A percentile compares a stretch with the other conserved stretches of the same genome.
Evolutionary conservation across 768 basidiomycete genomes (phyloP).

Genomic region (Arthromyces matolae): DNA sequence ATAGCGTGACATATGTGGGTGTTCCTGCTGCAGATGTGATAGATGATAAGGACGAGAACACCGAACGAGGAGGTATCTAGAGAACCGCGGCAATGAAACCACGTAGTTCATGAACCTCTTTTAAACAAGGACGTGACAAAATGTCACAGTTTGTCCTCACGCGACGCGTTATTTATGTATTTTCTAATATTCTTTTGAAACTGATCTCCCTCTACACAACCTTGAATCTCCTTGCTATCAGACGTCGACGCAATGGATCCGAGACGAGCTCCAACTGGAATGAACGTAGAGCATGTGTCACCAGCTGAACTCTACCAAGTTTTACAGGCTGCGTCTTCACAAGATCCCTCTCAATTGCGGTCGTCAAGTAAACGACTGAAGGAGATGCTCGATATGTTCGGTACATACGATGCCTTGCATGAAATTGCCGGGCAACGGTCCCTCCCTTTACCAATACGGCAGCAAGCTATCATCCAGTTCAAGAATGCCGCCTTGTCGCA

Average conservation of each 20-base stretch:
- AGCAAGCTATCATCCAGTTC: constrained; percentile 85
- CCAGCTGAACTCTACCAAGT: constrained; percentile 65
- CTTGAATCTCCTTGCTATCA: background rate
- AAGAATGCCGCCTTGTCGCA: constrained; percentile 74
- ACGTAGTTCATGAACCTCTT: background rate
- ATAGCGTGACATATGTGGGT: background rate
- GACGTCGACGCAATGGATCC: constrained; percentile 24
- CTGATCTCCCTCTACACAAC: constrained; percentile 2
- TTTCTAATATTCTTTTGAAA: constrained; percentile 19
- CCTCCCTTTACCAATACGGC: constrained; percentile 63
- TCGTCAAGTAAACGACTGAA: constrained; percentile 59
- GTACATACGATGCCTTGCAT: constrained; percentile 68
- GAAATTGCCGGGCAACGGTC: constrained; percentile 63
- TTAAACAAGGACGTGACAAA: constrained; percentile 10
- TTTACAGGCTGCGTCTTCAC: constrained; percentile 66
- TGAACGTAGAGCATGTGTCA: constrained; percentile 43
- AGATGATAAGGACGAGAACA: too few species aligned
- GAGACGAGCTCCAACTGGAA: constrained; percentile 27
- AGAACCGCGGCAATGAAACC: constrained; percentile 5
- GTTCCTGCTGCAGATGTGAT: too few species aligned
- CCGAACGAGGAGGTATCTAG: too few species aligned
- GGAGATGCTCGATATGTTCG: constrained; percentile 61
- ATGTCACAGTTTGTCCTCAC: constrained; percentile 17
- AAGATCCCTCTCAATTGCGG: constrained; percentile 56
- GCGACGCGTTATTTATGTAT: constrained; percentile 47